Percentiles rank a stretch among this genome's conserved stretches.
phyloP scores from a whole-genome alignment of 176 grass and related monocot species.

The Triticum urartu region DNA sequence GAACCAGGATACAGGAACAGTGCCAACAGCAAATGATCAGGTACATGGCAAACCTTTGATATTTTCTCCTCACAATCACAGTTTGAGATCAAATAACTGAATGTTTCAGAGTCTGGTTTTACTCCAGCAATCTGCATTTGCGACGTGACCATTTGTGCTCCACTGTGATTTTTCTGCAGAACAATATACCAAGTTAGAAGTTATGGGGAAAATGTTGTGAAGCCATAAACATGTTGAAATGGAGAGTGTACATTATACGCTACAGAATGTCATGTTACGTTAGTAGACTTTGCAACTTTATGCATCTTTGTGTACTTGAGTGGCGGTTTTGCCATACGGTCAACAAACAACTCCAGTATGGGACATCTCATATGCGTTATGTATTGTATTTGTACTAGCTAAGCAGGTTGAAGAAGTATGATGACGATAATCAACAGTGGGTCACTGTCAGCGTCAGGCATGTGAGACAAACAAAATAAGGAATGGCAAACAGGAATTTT shows the following conservation, averaged over 20 bases:
- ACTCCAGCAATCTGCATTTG: conserved; percentile 75
- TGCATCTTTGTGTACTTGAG: not conserved
- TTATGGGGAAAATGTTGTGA: not conserved
- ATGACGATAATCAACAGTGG: conserved; percentile 7
- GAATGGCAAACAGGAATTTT: conserved; percentile 28
- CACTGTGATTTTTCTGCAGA: conserved; percentile 73
- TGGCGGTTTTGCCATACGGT: conserved; percentile 1
- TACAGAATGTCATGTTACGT: conserved; percentile 14
- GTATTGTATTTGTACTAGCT: conserved; percentile 1
- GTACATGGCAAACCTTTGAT: conserved; percentile 62
- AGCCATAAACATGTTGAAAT: not conserved
- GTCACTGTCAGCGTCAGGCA: conserved; percentile 10
- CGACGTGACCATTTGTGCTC: conserved; percentile 60
- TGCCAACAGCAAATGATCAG: conserved; percentile 22
- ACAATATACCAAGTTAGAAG: conserved; percentile 19
- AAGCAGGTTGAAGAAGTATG: conserved; percentile 37
- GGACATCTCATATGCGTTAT: conserved; percentile 8
- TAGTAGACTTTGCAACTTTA: conserved; percentile 8
- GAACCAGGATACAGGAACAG: conserved; percentile 25
- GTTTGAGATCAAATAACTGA: conserved; percentile 82
- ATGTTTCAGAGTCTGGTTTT: conserved; percentile 89
- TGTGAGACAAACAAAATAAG: conserved; percentile 28
- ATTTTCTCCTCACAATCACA: conserved; percentile 74
- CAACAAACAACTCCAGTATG: not conserved
- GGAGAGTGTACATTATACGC: not conserved